Percentiles rank a stretch among this genome's conserved stretches.
phyloP scores from a whole-genome alignment of 2,329 filamentous ascomycete genomes.

The Penicillium nordicum region DNA sequence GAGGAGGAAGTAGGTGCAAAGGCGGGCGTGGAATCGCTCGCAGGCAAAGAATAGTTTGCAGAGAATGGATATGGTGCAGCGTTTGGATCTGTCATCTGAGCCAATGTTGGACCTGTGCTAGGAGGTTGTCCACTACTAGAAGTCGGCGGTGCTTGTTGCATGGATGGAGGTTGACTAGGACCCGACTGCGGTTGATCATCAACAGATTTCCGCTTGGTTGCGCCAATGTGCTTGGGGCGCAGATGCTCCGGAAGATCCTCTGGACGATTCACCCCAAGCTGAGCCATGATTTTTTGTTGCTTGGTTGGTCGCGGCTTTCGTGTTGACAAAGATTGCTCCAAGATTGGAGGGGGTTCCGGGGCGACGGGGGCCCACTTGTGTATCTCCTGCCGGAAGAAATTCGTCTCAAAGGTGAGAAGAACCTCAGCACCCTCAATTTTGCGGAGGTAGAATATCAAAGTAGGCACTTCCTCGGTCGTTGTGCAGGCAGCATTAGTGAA shows the following conservation, averaged over 20 bases:
- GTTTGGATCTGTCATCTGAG: conserved; percentile 30
- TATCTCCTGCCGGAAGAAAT: conserved; percentile 92
- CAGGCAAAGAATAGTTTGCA: conserved; percentile 39
- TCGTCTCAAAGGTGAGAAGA: conserved; percentile 87
- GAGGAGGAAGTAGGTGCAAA: conserved; percentile 36
- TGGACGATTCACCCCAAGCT: conserved; percentile 82
- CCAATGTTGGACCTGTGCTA: conserved; percentile 34
- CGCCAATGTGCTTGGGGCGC: conserved; percentile 70
- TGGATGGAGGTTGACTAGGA: conserved; percentile 23
- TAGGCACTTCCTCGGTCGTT: conserved; percentile 80
- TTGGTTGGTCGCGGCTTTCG: conserved; percentile 95
- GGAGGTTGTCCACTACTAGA: conserved; percentile 30
- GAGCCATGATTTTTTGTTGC: conserved; percentile 87
- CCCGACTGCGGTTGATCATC: conserved; percentile 34
- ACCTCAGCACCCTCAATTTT: conserved; percentile 98
- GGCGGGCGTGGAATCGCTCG: conserved; percentile 36
- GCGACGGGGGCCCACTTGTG: conserved; percentile 94
- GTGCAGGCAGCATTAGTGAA: conserved; percentile 79
- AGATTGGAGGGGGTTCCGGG: conserved; percentile 75
- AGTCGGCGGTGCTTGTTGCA: conserved; percentile 33
- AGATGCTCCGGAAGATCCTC: conserved; percentile 84
- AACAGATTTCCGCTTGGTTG: conserved; percentile 67
- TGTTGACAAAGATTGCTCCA: conserved; percentile 85
- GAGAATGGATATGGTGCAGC: conserved; percentile 38
- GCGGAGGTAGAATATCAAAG: conserved; percentile 88